Base-by-base conservation (phyloP, 1,139 yeast species). In the Eremothecium cymbalariae region DNA sequence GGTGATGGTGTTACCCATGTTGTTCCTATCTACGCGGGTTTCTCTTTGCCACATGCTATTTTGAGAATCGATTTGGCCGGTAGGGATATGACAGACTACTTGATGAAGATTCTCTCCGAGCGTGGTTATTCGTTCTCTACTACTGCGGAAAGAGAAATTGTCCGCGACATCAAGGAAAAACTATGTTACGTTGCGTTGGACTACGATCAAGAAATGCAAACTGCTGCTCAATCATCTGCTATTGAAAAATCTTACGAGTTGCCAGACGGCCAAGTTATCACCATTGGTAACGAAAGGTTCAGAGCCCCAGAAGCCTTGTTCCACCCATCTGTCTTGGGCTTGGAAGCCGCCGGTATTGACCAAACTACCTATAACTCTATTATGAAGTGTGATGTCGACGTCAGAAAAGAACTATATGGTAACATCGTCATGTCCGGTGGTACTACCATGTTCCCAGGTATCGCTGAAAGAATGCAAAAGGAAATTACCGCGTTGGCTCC, bases 1-100 rank as follows among this genome's bases (percentile, higher is more conserved):
- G 98, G 98, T 78, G 98, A 90, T 66, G 98, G 98, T 82, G 98
- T 90, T 60, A 86, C 97, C 60, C 98, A 90, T 94, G 96, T 90
- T 68, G 98, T 90, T 50, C 98, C 98, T 67, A 90, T 90, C 64
- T 90, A 90, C 72, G 95, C 96, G 54, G 98, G 98, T 74, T 90
- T 88, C 94, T 84, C 97, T 43, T 75, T 90, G 65, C 96, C 97
- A 60, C 96, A 90, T 69, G 97, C 97, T 65, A 90, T 90, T 63
- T 77, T 84, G 74, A 88, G 98, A 81, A 81, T 90, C 60, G 96
- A 90, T 71, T 77, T 90, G 71, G 98, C 98, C 59, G 98, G 98
- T 73, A 86, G 98, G 77, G 98, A 90, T 67, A 78, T 90, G 67
- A 90, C 98, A 55, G 96, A 90, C 67, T 81, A 90, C 81, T 80